Evolutionary conservation across 129 eudicot genomes (phyloP).

Genomic region (Ambrosia artemisiifolia): DNA sequence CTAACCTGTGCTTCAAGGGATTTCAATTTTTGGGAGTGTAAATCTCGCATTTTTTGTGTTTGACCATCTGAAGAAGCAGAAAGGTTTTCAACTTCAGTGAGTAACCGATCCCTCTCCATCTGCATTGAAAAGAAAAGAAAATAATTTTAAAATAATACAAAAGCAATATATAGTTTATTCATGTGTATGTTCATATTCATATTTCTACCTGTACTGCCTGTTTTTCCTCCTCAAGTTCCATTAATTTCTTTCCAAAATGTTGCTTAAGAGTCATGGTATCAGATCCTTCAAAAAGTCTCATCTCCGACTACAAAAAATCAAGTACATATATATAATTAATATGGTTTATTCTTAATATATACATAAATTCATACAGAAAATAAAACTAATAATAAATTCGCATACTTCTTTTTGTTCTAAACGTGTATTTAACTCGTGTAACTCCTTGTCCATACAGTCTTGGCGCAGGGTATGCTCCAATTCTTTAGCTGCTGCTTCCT

Average conservation of each 20-base stretch:
- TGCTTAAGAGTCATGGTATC: constrained; percentile 92
- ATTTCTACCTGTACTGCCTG: constrained; percentile 77
- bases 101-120: constrained; percentile 87
- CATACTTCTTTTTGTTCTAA: constrained; percentile 87
- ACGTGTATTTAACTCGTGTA: constrained; percentile 77
- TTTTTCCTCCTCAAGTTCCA: constrained; percentile 97
- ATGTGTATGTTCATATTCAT: constrained; percentile 2
- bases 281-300: constrained; percentile 79
- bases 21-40: constrained; percentile 83
- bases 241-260: constrained; percentile 90
- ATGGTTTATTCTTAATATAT: constrained; percentile 3
- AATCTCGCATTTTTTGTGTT: constrained; percentile 73
- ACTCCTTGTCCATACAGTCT: constrained; percentile 90
- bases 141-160: background rate
- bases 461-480: constrained; percentile 94
- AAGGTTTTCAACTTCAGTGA: constrained; percentile 89
- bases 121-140: constrained; percentile 30
- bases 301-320: constrained; percentile 67
- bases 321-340: background rate
- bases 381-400: background rate
- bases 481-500: constrained; percentile 91
- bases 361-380: background rate
- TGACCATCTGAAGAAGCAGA: constrained; percentile 83
- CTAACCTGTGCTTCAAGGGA: constrained; percentile 89
- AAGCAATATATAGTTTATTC: background rate